Base-by-base conservation (phyloP, 768 basidiomycete genomes). In the Thelephora ganbajun region DNA sequence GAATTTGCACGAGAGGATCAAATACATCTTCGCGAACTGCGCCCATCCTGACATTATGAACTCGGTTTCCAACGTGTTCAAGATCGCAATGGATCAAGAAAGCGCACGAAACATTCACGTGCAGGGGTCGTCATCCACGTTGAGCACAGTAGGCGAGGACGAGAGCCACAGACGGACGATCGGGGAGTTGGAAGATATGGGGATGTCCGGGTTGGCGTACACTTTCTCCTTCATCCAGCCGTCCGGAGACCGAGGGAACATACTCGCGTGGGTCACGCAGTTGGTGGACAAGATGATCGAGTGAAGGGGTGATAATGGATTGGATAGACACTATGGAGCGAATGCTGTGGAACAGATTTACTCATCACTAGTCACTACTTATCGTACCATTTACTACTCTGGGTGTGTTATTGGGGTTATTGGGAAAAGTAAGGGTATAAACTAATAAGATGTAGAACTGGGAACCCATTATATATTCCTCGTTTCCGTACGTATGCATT, bases 221-320 rank as follows among this genome's bases (percentile, higher is more conserved):
- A 79, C 69, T 56, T 82, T 84, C 67, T 70, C 74, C 51, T 90
- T 90, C 66, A 61, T 86, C 33, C 69, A 79, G 2, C 65, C 73
- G 34, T 58, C 56, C 19, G 55, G 55, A 35, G 59, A 59, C 26
- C 51, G 52, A 14, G 78, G 76, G 51, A 72, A 72, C 56, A 74
- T 86, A 67, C 72, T 84, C 50, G 74, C 78, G 47, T 88, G 83
- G 82, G 84, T 87, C 50, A 79, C 82, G 30, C 72, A 73, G 56
- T 62, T 79, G 52, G 69, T 79, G 22, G 59, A 63, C 57, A 70
- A 69, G 57, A 74, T 75, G 53, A 69, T 76, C 46, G 66, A 68
- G 61, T 73, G 20, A 14, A 19, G 34, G 26, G 11, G n/a, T n/a
- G 5, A 30, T 9, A 9, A 9, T 30, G 26, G 26, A 30, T 30